Base-by-base conservation (phyloP, 1,284 basidiomycete species). In the Flammula alnicola region DNA sequence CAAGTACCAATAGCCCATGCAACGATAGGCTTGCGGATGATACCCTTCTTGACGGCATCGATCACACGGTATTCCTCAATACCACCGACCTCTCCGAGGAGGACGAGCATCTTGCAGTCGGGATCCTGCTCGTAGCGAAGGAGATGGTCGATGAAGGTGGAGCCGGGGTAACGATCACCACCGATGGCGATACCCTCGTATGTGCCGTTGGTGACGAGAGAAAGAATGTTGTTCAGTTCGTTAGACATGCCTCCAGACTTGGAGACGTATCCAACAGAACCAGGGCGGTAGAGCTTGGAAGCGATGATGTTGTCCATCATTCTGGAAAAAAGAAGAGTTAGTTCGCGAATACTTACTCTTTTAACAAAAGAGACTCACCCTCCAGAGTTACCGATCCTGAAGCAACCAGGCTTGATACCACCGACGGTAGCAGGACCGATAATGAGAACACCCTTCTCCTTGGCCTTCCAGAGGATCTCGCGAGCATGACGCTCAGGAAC, bases 301-400 rank as follows among this genome's bases (percentile, higher is more conserved):
- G 95, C 78, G 64, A 98, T 95, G 76, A 98, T 96, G 81, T 98
- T 99, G 81, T 99, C 97, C 95, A 98, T 98, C 96, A 98, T 98
- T 69, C 91, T 86, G 59, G 0, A 44, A 16, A 46, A 23, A 39
- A 32, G 26, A 38, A 32, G 9, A 49, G 29, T 64, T 32, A 66
- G 52, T 45, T 30, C 12, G 33, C 39, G 5, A 27, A 30, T 38
- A 31, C 38, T 35, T 37, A 30, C 22, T 6, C 41, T 8, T 20
- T 23, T 12, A 27, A 36, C n/a, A 45, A 36, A 29, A 44, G 10
- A 6, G 8, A 71, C 84, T 61, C 59, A 88, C 83, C 92, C 95
- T 80, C 96, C 96, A 57, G 93, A 96, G 85, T 98, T 99, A 64
- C 96, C 96, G 66, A 98, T 98, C 72, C 95, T 86, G 91, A 98